Evolutionary conservation across 1,139 yeast species (phyloP), one percentile per base, ranked within the genome.

Genomic region (Saccharomyces hybrid): DNA sequence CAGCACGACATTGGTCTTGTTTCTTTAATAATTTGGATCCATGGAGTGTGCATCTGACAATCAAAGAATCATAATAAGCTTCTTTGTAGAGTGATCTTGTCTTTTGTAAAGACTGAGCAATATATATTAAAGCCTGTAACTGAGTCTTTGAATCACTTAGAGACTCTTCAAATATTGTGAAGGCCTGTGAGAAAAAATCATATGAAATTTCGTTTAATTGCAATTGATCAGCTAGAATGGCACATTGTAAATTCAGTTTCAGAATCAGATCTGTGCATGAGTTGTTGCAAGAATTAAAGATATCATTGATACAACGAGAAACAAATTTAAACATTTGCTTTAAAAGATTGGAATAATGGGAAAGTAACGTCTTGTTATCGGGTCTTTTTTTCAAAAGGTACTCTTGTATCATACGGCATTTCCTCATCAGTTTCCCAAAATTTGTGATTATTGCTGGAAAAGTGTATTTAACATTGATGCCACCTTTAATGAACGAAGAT

Each of bases 1-100:
- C 95, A 0, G 96, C 84, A 25, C 97, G 81, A 68, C 98, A 91
- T 70, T 91, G 99, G 65, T 91, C 98, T 34, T 93, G 93, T 68
- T 91, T 93, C 68, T 88, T 89, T 66, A 93, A 78, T 55, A 93
- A 76, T 68, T 88, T 88, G 8, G 96, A 88, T 1, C 96, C 96
- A 66, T 90, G 88, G 50, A 91, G 73, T 1, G 97, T 89, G 55
- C 93, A 79, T 67, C 91, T 86, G 25, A 95, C 87, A 50, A 90
- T 89, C 61, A 93, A 75, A 7, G 83, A 80, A 63, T 89, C 95
- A 69, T 88, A 91, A 52, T 67, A 66, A 6, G 58, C 55, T 27
- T 63, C 67, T n/a, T 56, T 56, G 53, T 65, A 63, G 27, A 67
- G 53, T 6, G 69, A 67, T 52, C 71, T 70, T 55, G 66, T 73